Evolutionary conservation across 805 yeast species (phyloP), one percentile per base, ranked within the genome.

Genomic region (Kazachstania bromeliacearum): DNA sequence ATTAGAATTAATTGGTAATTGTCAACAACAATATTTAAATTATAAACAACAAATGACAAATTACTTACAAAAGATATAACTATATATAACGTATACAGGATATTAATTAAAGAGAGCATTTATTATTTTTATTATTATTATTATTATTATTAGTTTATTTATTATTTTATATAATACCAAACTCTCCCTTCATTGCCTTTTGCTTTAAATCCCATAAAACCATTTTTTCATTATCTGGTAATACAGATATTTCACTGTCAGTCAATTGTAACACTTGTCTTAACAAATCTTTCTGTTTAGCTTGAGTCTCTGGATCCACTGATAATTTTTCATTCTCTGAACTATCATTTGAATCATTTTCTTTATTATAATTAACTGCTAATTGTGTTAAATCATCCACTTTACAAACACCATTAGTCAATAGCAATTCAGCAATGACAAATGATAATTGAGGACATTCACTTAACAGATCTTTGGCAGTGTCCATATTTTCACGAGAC

Each of bases 371-470:
- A 50, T 45, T 20, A 59, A 55, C 41, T 57, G 61, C 59, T 15
- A 56, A 39, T 24, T 58, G 57, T 22, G 59, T 53, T 39, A 59
- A 31, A 30, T 58, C 62, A 27, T 59, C 64, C 5, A 57, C 57
- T 23, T 50, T 47, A 17, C 59, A 47, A 18, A 59, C 44, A 12
- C 60, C 57, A 34, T 54, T 54, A 12, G 58, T 60, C 43, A 79
- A 52, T 42, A 85, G 59, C 2, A 78, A 66, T 51, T 88, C 96
- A 2, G 87, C 89, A 20, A 85, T 63, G 0, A 95, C 92, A 55
- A 77, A 85, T 2, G 84, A 63, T 31, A 89, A 64, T 55, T 89
- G 96, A 0, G 96, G 96, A 40, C 77, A 76, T 43, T 73, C 73
- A 19, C 68, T 68, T 13, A 88, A 62, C 23, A 88, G 60, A 28